phyloP scores from a whole-genome alignment of 2,329 filamentous ascomycete genomes.

The Colletotrichum scovillei region DNA sequence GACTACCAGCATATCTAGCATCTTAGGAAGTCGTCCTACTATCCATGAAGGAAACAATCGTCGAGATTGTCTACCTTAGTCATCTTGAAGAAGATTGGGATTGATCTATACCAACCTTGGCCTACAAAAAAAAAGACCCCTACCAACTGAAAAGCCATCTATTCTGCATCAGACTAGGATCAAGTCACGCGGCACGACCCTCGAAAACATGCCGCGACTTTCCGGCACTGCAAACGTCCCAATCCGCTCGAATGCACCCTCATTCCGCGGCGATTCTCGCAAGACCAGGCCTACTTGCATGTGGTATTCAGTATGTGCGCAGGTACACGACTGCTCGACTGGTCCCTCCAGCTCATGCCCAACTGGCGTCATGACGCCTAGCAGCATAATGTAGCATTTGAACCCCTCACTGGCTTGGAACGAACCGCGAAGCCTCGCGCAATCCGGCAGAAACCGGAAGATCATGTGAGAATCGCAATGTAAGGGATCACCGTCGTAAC shows the following conservation, averaged over 20 bases:
- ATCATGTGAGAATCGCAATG: background rate
- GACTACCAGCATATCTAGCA: too few relatives aligned
- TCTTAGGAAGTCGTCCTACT: too few relatives aligned
- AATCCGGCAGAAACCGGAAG: background rate
- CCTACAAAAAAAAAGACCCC: background rate
- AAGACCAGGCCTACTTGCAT: background rate
- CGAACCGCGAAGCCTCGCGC: background rate
- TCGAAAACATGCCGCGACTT: background rate
- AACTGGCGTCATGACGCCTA: background rate
- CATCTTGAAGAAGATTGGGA: too few relatives aligned
- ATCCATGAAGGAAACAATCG: too few relatives aligned
- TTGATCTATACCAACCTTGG: background rate
- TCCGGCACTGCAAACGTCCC: background rate
- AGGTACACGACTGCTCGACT: background rate
- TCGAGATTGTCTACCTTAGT: too few relatives aligned
- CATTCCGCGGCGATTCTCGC: too few relatives aligned
- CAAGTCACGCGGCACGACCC: background rate
- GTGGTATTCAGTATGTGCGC: background rate
- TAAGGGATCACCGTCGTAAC: background rate
- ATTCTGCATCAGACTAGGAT: background rate
- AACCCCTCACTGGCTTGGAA: background rate
- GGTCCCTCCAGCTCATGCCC: too few relatives aligned
- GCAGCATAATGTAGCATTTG: background rate
- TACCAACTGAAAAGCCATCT: background rate
- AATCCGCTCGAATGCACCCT: background rate